A percentile compares a stretch with the other conserved stretches of the same genome.
Conservation (phyloP, 805 yeast genomes). For the Suhomyces sp. region DNA sequence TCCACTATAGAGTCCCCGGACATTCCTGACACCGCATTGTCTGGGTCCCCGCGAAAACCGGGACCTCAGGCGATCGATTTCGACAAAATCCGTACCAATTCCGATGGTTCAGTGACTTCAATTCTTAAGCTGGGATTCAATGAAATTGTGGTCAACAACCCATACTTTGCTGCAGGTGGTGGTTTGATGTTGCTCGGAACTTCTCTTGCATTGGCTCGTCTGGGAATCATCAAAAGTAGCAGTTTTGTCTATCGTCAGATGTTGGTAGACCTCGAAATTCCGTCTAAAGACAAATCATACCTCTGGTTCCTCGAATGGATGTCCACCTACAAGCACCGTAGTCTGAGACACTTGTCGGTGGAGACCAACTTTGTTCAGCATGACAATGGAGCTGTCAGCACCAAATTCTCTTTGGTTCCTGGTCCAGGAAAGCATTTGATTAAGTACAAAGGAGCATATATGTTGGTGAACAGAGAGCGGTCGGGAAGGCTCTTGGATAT, state of each 20-base stretch:
- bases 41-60: conserved; percentile 5
- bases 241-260: conserved; percentile 75
- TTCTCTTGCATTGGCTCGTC: conserved; percentile 72
- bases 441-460: conserved; percentile 80
- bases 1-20: too few species aligned
- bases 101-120: conserved; percentile 40
- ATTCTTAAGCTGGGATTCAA: conserved; percentile 42
- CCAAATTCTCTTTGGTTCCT: conserved; percentile 89
- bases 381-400: conserved; percentile 86
- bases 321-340: conserved; percentile 73
- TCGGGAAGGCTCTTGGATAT: conserved; percentile 85
- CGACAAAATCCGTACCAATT: conserved; percentile 32
- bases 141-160: conserved; percentile 66
- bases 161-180: conserved; percentile 98
- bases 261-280: conserved; percentile 89
- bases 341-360: conserved; percentile 83
- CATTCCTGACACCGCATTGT: too few species aligned
- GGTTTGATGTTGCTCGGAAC: conserved; percentile 97
- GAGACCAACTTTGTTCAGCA: conserved; percentile 86
- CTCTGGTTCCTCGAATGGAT: conserved; percentile 97
- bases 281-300: conserved; percentile 90
- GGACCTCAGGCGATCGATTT: conserved; percentile 26
- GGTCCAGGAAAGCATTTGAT: conserved; percentile 96
- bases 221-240: conserved; percentile 62
- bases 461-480: conserved; percentile 86